These are phyloP conservation scores for Nitzschia inconspicua DNA, from an alignment of 108 stramenopile genomes.

Conservation along the genomic window DNA sequence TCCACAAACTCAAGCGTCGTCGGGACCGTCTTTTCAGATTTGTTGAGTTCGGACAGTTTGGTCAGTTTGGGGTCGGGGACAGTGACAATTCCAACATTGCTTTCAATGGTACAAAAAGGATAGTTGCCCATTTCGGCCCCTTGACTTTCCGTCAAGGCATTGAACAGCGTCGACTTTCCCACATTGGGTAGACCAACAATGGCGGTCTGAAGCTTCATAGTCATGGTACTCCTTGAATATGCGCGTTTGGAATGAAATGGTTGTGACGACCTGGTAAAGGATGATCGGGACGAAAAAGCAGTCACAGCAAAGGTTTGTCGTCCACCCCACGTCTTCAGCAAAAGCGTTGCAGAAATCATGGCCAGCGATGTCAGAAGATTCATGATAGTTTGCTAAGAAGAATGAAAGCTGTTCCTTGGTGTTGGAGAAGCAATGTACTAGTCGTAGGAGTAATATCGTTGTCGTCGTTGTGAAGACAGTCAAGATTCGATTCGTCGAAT, in stretches of 20 bases:
- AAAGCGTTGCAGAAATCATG: too few species aligned
- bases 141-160: constrained; percentile 93
- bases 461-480: too few species aligned
- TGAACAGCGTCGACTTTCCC: constrained; percentile 94
- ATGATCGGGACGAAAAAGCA: constrained; percentile 19
- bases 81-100: constrained; percentile 93
- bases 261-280: constrained; percentile 15
- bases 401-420: too few species aligned
- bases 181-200: constrained; percentile 98
- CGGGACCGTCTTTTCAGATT: constrained; percentile 84
- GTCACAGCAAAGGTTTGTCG: too few species aligned
- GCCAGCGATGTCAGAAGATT: too few species aligned
- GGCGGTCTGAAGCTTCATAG: constrained; percentile 90
- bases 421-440: too few species aligned
- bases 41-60: constrained; percentile 75
- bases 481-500: too few species aligned
- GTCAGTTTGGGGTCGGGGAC: constrained; percentile 89
- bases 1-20: constrained; percentile 97
- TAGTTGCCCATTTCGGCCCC: constrained; percentile 78
- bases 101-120: constrained; percentile 80
- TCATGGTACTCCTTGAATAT: constrained; percentile 40
- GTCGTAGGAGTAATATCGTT: too few species aligned
- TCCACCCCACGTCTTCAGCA: too few species aligned
- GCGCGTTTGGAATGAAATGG: neutral
- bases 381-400: too few species aligned